Evolutionary conservation across 2,329 filamentous ascomycete species (phyloP).

Genomic region (Xylariales sp.): DNA sequence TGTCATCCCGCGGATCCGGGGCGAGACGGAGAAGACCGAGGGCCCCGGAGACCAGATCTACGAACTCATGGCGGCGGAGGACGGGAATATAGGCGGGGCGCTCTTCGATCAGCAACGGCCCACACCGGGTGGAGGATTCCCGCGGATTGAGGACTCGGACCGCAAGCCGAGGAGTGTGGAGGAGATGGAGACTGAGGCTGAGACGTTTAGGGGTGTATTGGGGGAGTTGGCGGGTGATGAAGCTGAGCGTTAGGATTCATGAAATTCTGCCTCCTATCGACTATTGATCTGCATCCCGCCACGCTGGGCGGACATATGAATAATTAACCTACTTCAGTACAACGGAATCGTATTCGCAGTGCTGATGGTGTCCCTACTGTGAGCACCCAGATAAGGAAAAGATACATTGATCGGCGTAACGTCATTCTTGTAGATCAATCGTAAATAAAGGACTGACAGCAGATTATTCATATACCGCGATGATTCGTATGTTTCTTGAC

Average conservation of each 20-base stretch:
- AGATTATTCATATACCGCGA: too few species aligned
- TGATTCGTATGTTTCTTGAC: too few species aligned
- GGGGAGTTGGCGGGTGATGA: slow-evolving; percentile 31
- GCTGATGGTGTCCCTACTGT: too few species aligned
- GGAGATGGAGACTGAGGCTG: slow-evolving; percentile 78
- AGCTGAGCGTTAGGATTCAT: background rate
- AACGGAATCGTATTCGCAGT: too few species aligned
- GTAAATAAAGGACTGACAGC: too few species aligned
- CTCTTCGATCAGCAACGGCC: slow-evolving; percentile 54
- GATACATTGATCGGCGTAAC: too few species aligned
- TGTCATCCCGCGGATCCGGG: slow-evolving; percentile 29
- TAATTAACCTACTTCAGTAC: too few species aligned
- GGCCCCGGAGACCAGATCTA: slow-evolving; percentile 54
- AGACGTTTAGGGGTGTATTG: slow-evolving; percentile 53
- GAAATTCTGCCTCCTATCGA: too few species aligned
- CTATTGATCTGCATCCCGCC: too few species aligned
- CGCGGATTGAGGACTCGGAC: slow-evolving; percentile 65
- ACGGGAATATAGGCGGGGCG: slow-evolving; percentile 74
- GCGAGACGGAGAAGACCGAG: slow-evolving; percentile 21
- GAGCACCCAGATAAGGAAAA: too few species aligned
- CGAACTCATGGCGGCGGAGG: slow-evolving; percentile 74
- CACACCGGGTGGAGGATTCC: slow-evolving; percentile 53
- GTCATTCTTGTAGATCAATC: too few species aligned
- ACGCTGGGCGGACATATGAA: too few species aligned
- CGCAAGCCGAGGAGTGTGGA: slow-evolving; percentile 62